phyloP scores from a whole-genome alignment of 257 asterid genomes.

The Petrea volubilis region DNA sequence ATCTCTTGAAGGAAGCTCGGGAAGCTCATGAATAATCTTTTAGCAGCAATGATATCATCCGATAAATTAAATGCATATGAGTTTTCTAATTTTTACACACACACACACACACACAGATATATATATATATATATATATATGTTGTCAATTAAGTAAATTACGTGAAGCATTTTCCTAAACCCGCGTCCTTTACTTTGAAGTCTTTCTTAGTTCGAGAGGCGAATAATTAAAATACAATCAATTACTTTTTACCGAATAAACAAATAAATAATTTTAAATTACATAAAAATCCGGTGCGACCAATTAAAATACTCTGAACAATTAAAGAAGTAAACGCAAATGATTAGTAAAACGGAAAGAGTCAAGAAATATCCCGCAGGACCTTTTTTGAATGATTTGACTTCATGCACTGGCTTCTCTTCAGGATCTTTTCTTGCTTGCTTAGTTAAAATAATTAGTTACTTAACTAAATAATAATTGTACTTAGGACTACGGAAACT shows the following conservation, averaged over 20 bases:
- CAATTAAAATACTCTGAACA: too few species aligned
- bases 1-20: too few species aligned
- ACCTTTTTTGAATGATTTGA: slow-evolving; percentile 1
- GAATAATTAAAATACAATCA: too few species aligned
- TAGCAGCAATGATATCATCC: too few species aligned
- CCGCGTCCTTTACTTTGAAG: slow-evolving; percentile 10
- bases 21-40: too few species aligned
- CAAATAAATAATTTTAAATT: background rate
- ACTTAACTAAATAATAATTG: slow-evolving; percentile 15
- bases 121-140: too few species aligned
- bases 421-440: slow-evolving; percentile 21
- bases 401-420: slow-evolving; percentile 13
- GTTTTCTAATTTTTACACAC: too few species aligned
- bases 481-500: slow-evolving; percentile 34
- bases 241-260: background rate
- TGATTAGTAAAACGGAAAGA: background rate
- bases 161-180: slow-evolving; percentile 19
- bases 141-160: background rate
- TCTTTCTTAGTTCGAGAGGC: background rate
- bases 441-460: slow-evolving; percentile 8
- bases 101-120: too few species aligned
- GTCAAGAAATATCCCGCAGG: slow-evolving; percentile 11
- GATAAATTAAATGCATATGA: too few species aligned
- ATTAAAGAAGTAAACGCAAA: background rate
- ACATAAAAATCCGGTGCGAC: background rate